phyloP scores from a whole-genome alignment of 176 grass and related monocot genomes.

The Tuctoria greenei region DNA sequence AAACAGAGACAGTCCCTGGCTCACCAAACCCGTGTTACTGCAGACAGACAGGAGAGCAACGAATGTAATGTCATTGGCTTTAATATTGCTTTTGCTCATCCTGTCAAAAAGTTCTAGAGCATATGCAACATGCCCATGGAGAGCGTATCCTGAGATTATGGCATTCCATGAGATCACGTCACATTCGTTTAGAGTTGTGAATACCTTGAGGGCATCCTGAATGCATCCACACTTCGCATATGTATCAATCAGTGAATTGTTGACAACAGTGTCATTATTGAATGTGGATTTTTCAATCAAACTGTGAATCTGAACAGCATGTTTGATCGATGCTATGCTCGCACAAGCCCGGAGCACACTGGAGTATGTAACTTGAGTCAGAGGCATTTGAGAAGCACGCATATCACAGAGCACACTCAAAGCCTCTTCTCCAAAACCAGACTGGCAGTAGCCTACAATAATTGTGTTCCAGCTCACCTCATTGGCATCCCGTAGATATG shows the following conservation, averaged over 20 bases:
- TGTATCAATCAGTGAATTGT: constrained; percentile 75
- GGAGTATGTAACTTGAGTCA: constrained; percentile 75
- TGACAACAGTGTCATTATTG: constrained; percentile 49
- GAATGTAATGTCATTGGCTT: constrained; percentile 46
- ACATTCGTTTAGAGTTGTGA: constrained; percentile 28
- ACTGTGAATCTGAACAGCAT: constrained; percentile 59
- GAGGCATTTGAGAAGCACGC: constrained; percentile 31
- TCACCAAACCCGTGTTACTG: constrained; percentile 44
- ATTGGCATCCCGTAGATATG: constrained; percentile 42
- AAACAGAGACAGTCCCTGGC: constrained; percentile 37
- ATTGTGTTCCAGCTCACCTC: constrained; percentile 83
- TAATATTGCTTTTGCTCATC: constrained; percentile 38
- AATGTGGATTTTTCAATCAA: constrained; percentile 68
- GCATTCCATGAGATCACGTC: constrained; percentile 52
- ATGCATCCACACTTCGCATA: constrained; percentile 81
- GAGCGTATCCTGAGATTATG: constrained; percentile 45
- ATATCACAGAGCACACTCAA: constrained; percentile 57
- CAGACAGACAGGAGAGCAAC: constrained; percentile 48
- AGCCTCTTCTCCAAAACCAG: constrained; percentile 56
- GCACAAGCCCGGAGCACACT: constrained; percentile 70
- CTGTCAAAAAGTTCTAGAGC: constrained; percentile 41
- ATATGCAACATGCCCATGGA: constrained; percentile 37
- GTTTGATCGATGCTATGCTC: constrained; percentile 50
- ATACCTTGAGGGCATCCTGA: constrained; percentile 55
- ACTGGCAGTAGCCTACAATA: constrained; percentile 59